Evolutionary conservation across 2,329 filamentous ascomycete species (phyloP).

Genomic region (Rhinocladiella mackenziei): DNA sequence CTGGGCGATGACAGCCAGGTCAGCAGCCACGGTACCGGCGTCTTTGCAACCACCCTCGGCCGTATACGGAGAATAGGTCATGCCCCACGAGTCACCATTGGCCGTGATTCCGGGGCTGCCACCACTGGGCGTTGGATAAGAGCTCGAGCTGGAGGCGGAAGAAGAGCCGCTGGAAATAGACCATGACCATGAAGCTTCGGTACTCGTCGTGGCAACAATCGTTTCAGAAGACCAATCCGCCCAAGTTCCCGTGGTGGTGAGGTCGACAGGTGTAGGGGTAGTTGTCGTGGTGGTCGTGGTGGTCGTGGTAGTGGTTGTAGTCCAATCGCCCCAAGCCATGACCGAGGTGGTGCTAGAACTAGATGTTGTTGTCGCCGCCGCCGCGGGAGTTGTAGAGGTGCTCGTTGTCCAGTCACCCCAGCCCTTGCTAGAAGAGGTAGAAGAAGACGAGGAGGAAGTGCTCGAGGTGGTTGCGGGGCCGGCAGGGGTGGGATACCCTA

Average conservation of each 20-base stretch:
- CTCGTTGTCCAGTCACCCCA: too few species aligned
- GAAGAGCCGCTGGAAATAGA: neutral
- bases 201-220: constrained; percentile 3
- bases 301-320: constrained; percentile 57
- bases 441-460: too few species aligned
- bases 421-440: too few species aligned
- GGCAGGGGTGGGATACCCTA: constrained; percentile 42
- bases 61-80: constrained; percentile 76
- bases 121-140: constrained; percentile 18
- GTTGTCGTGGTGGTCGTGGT: constrained; percentile 3
- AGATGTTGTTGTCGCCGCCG: too few species aligned
- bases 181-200: constrained; percentile 6
- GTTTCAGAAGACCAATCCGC: constrained; percentile 24
- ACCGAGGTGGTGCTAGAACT: neutral
- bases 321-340: constrained; percentile 54
- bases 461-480: constrained; percentile 41
- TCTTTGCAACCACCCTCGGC: constrained; percentile 59
- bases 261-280: too few species aligned
- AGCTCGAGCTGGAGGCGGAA: constrained; percentile 17
- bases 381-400: too few species aligned
- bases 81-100: constrained; percentile 58
- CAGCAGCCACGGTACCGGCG: constrained; percentile 52
- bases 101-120: constrained; percentile 26
- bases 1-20: constrained; percentile 59
- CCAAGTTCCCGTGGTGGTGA: constrained; percentile 36